phyloP scores from a whole-genome alignment of 2,329 filamentous ascomycete species.

The Paradendryphiella salina region DNA sequence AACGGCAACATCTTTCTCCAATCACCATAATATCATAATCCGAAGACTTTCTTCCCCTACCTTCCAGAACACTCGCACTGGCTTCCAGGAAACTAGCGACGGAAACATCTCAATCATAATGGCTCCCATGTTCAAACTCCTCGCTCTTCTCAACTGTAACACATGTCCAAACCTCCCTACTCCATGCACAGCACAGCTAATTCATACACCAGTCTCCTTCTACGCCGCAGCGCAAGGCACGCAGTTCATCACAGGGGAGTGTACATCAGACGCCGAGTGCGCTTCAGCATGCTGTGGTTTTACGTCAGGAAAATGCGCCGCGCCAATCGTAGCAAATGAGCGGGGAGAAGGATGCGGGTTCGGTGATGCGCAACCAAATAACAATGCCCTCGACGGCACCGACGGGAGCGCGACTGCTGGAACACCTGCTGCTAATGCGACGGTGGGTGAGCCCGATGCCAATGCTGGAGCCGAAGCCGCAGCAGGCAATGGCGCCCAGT shows the following conservation, averaged over 20 bases:
- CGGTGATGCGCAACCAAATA: conserved; percentile 42
- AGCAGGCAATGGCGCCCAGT: conserved; percentile 37
- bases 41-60: conserved; percentile 11
- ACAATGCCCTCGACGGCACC: conserved; percentile 31
- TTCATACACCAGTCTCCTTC: conserved; percentile 27
- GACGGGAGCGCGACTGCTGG: conserved; percentile 10
- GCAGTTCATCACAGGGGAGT: conserved; percentile 39
- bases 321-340: conserved; percentile 41
- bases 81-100: not conserved
- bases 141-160: conserved; percentile 32
- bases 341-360: conserved; percentile 45
- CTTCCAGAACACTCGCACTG: not conserved
- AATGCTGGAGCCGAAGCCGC: not conserved
- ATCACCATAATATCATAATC: conserved; percentile 1
- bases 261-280: conserved; percentile 35
- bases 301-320: conserved; percentile 41
- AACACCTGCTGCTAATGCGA: not conserved
- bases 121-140: conserved; percentile 35
- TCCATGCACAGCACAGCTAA: not conserved
- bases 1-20: not conserved
- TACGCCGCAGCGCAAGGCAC: conserved; percentile 32
- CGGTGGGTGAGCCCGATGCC: not conserved
- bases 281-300: conserved; percentile 33
- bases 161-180: not conserved
- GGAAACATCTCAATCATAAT: conserved; percentile 16